These are phyloP conservation scores for Russula dissimulans DNA, from an alignment of 768 basidiomycete genomes.

Conservation along the genomic window DNA sequence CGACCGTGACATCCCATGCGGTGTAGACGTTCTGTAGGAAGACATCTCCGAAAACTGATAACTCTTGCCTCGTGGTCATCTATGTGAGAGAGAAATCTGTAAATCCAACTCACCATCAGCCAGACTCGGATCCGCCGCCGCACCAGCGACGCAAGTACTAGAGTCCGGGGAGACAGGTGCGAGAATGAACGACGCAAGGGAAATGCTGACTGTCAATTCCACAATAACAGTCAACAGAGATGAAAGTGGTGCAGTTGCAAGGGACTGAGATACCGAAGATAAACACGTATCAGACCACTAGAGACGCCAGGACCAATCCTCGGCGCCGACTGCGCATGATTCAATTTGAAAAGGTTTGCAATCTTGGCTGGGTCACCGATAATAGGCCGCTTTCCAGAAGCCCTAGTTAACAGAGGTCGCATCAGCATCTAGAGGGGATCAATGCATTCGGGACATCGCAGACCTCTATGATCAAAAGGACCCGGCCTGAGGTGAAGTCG, in stretches of 20 bases:
- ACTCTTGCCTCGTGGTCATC: too few species aligned
- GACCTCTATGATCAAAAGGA: neutral
- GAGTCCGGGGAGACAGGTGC: neutral
- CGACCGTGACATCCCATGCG: neutral
- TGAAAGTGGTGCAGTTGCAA: neutral
- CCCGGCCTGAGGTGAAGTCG: neutral
- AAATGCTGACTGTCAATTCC: neutral
- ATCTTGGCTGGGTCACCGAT: slow-evolving; percentile 14
- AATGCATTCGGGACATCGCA: neutral
- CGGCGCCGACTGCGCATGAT: too few species aligned
- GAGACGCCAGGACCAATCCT: too few species aligned
- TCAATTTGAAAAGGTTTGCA: neutral
- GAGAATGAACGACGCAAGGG: neutral
- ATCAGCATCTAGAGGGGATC: too few species aligned
- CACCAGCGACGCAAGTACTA: neutral
- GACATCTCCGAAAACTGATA: neutral
- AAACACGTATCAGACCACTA: too few species aligned
- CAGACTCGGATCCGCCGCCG: neutral
- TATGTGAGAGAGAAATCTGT: too few species aligned
- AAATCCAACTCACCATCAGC: neutral
- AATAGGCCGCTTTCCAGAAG: slow-evolving; percentile 17
- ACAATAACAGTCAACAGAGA: neutral
- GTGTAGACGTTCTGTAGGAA: neutral
- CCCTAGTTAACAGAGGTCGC: too few species aligned
- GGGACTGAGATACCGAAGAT: neutral